Evolutionary conservation across 1,139 yeast genomes (phyloP), one percentile per base, ranked within the genome.

Genomic region (Scheffersomyces titani): DNA sequence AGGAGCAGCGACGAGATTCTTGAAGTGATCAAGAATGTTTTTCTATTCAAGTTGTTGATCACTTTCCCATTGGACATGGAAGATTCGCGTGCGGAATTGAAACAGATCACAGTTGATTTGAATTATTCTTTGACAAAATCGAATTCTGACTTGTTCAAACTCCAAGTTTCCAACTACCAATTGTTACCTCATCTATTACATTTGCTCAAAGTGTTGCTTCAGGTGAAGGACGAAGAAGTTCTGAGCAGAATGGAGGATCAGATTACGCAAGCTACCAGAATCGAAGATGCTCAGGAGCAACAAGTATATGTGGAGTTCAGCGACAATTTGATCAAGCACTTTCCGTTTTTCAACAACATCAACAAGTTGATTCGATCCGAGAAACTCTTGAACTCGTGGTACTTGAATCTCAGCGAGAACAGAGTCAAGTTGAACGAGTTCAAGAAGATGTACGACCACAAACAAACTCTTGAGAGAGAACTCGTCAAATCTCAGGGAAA

Each of bases 161-260:
- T 75, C 3, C 71, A 72, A 53, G 66, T 76, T 59, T 70, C 77
- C 47, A 76, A 75, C 57, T 74, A 70, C 61, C 78, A 76, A 56
- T 57, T 75, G 24, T 61, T 75, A 20, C 78, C 77, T 40, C 79
- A 76, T 47, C 63, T 77, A 51, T 62, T 77, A 21, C 80, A 76
- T 55, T 59, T 76, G 21, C 61, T 77, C 50, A 74, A 72, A 58
- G 64, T 74, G 16, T 64, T 68, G 20, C 65, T 75, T 20, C 74
- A 71, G 53, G 59, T 68, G 11, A 54, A 57, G 30, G 51, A 55
- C 16, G 60, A 63, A 44, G 59, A 57, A 18, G 57, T 52, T 6
- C 20, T 19, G 49, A 19, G 13, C 49, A n/a, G 22, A 22, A 46
- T 46, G 49, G 49, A 46, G 6, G 18, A 19, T 5, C 24, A 46